Conservation (phyloP, 2,329 filamentous ascomycete species). For the Epichloe scottii region DNA sequence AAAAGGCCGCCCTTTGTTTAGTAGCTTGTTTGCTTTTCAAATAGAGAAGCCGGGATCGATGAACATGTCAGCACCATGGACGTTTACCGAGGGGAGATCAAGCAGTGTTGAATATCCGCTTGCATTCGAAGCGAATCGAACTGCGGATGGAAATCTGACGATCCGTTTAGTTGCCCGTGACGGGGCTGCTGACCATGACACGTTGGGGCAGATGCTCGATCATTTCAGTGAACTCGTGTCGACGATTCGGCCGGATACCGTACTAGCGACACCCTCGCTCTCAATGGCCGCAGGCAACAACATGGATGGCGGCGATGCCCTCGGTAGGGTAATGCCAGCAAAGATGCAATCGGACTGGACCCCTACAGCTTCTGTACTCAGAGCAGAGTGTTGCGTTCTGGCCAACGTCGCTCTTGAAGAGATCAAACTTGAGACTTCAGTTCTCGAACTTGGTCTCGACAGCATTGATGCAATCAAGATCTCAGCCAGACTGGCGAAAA, state of each 20-base stretch:
- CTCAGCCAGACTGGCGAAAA: conserved; percentile 54
- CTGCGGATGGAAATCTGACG: conserved; percentile 31
- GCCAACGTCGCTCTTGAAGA: conserved; percentile 37
- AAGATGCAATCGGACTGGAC: background rate
- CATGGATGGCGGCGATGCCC: background rate
- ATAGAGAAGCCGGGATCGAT: conserved; percentile 24
- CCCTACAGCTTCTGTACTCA: conserved; percentile 36
- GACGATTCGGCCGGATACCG: conserved; percentile 6
- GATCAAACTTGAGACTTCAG: conserved; percentile 46
- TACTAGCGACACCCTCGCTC: background rate
- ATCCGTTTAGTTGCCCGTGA: conserved; percentile 49
- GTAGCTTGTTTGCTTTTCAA: conserved; percentile 75
- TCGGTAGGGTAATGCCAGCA: background rate
- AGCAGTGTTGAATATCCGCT: conserved; percentile 57
- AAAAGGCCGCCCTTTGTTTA: conserved; percentile 52
- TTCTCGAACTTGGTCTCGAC: conserved; percentile 77
- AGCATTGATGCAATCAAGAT: conserved; percentile 87
- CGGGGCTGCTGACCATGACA: conserved; percentile 18
- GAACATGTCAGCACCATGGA: conserved; percentile 38
- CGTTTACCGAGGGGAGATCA: conserved; percentile 29
- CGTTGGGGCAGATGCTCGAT: conserved; percentile 25
- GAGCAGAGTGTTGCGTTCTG: conserved; percentile 50
- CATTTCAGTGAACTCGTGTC: conserved; percentile 20
- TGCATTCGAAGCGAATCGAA: conserved; percentile 59
- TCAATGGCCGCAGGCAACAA: background rate